Conservation (phyloP, 176 grass and related monocot genomes). For the Ensete glaucum region DNA sequence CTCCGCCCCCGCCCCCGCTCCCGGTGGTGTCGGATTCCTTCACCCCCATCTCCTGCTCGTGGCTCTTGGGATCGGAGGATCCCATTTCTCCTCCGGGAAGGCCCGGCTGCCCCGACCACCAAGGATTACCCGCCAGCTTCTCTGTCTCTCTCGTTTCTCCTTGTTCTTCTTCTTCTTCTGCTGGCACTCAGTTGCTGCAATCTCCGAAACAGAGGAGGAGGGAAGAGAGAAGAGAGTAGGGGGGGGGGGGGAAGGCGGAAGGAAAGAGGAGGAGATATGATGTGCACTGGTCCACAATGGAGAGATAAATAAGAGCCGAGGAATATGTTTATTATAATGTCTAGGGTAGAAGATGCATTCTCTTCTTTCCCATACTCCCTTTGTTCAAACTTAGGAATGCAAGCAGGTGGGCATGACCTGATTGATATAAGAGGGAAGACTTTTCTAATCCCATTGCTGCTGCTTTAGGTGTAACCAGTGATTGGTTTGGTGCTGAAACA, state of each 20-base stretch:
- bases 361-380: not conserved
- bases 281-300: not conserved
- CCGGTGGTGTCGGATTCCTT: slow-evolving; percentile 33
- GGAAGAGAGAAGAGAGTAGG: not conserved
- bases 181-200: too few species aligned
- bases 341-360: not conserved
- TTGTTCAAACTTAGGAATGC: slow-evolving; percentile 1
- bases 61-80: slow-evolving; percentile 32
- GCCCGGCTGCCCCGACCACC: slow-evolving; percentile 69
- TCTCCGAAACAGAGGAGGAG: not conserved
- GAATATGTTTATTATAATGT: not conserved
- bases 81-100: slow-evolving; percentile 48
- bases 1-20: not conserved
- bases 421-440: slow-evolving; percentile 23
- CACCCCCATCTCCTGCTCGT: not conserved
- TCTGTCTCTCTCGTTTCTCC: not conserved
- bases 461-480: not conserved
- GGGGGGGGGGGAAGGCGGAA: not conserved
- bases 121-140: slow-evolving; percentile 87
- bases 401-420: slow-evolving; percentile 16
- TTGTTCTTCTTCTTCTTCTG: not conserved
- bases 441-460: slow-evolving; percentile 18
- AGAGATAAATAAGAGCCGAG: not conserved
- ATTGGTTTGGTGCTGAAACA: not conserved
- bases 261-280: not conserved